Evolutionary conservation across 352 stramenopile species (phyloP), one percentile per base, ranked within the genome.

Genomic region (Pythium vanterpoolii): DNA sequence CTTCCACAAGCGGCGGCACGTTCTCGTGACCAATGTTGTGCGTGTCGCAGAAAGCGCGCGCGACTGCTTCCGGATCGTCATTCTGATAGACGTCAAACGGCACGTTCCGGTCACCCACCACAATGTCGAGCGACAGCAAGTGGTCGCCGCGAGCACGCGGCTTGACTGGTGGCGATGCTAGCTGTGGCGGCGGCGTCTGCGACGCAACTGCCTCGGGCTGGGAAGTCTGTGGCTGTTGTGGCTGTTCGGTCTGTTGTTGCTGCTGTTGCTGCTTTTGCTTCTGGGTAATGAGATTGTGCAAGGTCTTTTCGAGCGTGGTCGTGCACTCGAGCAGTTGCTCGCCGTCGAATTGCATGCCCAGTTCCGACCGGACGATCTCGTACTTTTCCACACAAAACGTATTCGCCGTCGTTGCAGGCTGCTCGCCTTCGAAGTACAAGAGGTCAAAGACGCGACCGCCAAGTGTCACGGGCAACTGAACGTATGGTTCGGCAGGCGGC

Each of bases 361-460:
- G 26, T 57, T 88, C 73, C 4, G 63, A 60, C 21, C 74, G 74
- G 28, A 90, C 56, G 7, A 74, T 60, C 60, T 88, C 74, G 53
- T 87, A 66, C 64, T 89, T 88, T 62, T 89, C 77, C 23, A 83
- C 70, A 47, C 83, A 93, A 51, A 93, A 91, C 14, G 64, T 71
- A 36, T 87, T 88, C 23, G 82, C 79, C 19, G 74, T 79, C 55
- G 68, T 68, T 16, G 64, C 68, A 0, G 74, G 76, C 46, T 91
- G 74, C 38, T 93, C 73, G 5, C 77, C 74, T 43, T 74, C 68
- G 45, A 78, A 87, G 71, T 85, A 93, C 21, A 86, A 63, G 33
- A 93, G 69, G n/a, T 79, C 62, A 56, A 80, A 89, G 33, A 77
- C 66, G 0, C 64, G 62, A n/a, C 73, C 70, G 34, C 72, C 73